Evolutionary conservation across 2,329 filamentous ascomycete species (phyloP), one percentile per base, ranked within the genome.

Genomic region (Fusarium nanum): DNA sequence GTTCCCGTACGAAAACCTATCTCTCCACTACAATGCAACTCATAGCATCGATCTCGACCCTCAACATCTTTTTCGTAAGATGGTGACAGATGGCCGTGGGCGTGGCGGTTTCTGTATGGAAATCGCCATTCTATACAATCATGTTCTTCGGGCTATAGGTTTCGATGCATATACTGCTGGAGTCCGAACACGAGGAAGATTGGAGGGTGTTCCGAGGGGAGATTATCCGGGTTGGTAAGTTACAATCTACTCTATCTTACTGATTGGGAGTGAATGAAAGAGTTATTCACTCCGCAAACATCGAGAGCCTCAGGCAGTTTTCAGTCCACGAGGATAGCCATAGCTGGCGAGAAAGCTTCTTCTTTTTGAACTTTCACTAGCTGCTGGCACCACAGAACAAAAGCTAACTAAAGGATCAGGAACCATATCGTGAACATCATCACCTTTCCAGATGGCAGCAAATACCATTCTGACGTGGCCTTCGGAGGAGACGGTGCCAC

Each of bases 401-500:
- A n/a, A n/a, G n/a, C n/a, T n/a, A n/a, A n/a, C n/a, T n/a, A n/a
- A n/a, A n/a, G n/a, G n/a, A n/a, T n/a, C n/a, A n/a, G n/a, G 76
- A 82, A 83, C 11, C 89, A 92, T 76, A 87, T 91, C 74, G 81
- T 90, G 40, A 86, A 88, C 68, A 87, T 91, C 50, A 82, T 91
- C n/a, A 85, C 83, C 3, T 81, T 92, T 22, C 76, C 81, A 1
- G 78, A 81, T 4, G 80, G 80, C 16, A 82, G 81, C 42, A 80
- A 82, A 63, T 89, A 86, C 75, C 80, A 85, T 76, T 79, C 87
- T 7, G 91, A 92, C 74, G 86, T 91, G 6, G 89, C 86, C 2
- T 92, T 92, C 72, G 90, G 90, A 22, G 87, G 86, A n/a, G 87
- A 89, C 68, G 86, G 87, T 2, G 82, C 88, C 0, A 89, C 86